These are phyloP conservation scores for Rhizopogon sp. DNA, from an alignment of 768 basidiomycete genomes.

Conservation along the genomic window DNA sequence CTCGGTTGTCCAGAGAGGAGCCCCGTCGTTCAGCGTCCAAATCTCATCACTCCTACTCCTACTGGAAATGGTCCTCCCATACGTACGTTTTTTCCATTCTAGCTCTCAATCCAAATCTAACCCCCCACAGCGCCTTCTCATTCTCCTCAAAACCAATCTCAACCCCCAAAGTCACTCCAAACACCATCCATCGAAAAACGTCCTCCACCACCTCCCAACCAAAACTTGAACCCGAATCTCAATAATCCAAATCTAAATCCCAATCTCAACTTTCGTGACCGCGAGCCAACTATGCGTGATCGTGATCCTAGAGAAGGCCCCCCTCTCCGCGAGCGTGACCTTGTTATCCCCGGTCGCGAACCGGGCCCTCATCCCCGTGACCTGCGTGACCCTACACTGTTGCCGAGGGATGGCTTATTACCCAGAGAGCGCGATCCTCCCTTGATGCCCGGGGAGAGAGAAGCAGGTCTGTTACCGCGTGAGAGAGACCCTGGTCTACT, in stretches of 20 bases:
- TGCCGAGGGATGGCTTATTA: background rate
- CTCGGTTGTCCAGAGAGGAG: constrained; percentile 19
- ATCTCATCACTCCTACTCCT: constrained; percentile 10
- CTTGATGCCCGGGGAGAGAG: background rate
- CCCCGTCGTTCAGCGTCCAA: constrained; percentile 22
- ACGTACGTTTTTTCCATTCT: constrained; percentile 11
- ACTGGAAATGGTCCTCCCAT: constrained; percentile 21
- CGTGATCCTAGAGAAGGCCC: background rate
- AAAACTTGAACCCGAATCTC: constrained; percentile 1
- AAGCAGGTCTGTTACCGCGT: background rate
- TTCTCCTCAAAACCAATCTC: constrained; percentile 15
- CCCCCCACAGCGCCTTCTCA: constrained; percentile 19
- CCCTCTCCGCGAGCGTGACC: background rate
- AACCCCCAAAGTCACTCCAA: constrained; percentile 10
- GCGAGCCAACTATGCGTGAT: background rate
- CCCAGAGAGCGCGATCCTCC: background rate
- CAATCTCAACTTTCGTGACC: constrained; percentile 1
- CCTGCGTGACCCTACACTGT: background rate
- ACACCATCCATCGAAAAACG: constrained; percentile 27
- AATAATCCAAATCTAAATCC: background rate
- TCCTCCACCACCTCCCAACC: constrained; percentile 10
- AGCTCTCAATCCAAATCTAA: background rate
- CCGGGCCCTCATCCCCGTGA: background rate
- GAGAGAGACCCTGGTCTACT: background rate
- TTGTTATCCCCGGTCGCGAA: background rate